A percentile compares a stretch with the other conserved stretches of the same genome.
Evolutionary conservation across 306 rosid genomes (phyloP).

Genomic region (Sechiopsis laciniata): DNA sequence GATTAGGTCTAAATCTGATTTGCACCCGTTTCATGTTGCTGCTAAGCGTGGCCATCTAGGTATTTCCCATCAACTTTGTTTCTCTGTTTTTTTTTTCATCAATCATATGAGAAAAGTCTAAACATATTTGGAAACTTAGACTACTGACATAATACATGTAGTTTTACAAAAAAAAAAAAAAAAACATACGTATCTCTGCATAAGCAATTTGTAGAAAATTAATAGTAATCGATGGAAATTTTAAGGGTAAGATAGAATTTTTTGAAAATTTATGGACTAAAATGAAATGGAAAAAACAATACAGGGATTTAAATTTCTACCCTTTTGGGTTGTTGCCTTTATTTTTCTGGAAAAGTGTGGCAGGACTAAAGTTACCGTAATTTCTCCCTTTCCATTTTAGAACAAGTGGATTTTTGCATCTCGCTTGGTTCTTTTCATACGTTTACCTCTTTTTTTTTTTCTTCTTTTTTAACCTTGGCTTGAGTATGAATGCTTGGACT

Average conservation of each 20-base stretch:
- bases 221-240: neutral
- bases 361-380: neutral
- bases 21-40: constrained; percentile 79
- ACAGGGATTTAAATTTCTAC: neutral
- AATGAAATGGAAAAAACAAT: neutral
- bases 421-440: neutral
- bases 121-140: neutral
- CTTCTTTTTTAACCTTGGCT: no score
- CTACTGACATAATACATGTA: neutral
- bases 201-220: neutral
- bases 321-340: neutral
- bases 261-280: neutral
- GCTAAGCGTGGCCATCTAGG: constrained; percentile 84
- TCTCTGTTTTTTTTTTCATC: neutral
- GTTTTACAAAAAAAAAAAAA: neutral
- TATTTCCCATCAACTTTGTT: constrained; percentile 22
- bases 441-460: no score
- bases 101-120: neutral
- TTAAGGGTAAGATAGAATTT: neutral
- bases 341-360: constrained; percentile 1
- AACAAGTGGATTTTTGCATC: neutral
- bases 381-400: neutral
- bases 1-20: constrained; percentile 82
- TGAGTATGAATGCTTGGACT: no score
- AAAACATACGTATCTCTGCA: neutral